A percentile compares a stretch with the other conserved stretches of the same genome.
Evolutionary conservation across 768 basidiomycete species (phyloP).

Genomic region (Hemileccinum impolitum): DNA sequence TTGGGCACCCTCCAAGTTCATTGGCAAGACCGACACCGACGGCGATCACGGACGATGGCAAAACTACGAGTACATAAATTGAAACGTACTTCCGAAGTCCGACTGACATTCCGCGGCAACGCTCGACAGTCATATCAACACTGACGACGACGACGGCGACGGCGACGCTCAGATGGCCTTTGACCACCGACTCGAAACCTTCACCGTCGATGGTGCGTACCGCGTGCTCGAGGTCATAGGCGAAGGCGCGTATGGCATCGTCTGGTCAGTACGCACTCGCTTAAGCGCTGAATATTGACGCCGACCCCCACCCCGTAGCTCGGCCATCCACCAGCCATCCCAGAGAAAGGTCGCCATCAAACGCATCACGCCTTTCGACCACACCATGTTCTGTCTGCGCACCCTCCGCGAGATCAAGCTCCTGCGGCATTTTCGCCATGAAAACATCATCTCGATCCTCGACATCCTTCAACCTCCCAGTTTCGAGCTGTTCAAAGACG

Average conservation of each 20-base stretch:
- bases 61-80: no score
- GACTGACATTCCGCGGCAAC: conserved; percentile 3
- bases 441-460: conserved; percentile 92
- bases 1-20: no score
- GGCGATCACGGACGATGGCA: background rate
- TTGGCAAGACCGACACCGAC: no score
- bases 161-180: conserved; percentile 23
- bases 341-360: conserved; percentile 93
- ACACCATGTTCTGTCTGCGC: conserved; percentile 85
- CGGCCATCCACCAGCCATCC: conserved; percentile 74
- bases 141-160: conserved; percentile 10
- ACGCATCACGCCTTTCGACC: conserved; percentile 92
- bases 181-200: conserved; percentile 39
- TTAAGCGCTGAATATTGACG: conserved; percentile 1
- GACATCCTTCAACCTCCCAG: conserved; percentile 85
- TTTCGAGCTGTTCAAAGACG: conserved; percentile 81
- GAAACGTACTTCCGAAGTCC: conserved; percentile 20
- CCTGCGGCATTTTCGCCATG: conserved; percentile 79
- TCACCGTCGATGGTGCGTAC: conserved; percentile 56
- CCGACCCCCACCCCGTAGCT: conserved; percentile 46
- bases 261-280: conserved; percentile 45
- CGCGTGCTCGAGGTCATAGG: conserved; percentile 82
- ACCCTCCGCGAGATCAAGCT: conserved; percentile 92
- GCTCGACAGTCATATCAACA: conserved; percentile 1
- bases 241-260: conserved; percentile 94